Percentiles rank a stretch among this genome's conserved stretches.
Conservation (phyloP, 2,329 filamentous ascomycete species). For the Neoarthrinium moseri region DNA sequence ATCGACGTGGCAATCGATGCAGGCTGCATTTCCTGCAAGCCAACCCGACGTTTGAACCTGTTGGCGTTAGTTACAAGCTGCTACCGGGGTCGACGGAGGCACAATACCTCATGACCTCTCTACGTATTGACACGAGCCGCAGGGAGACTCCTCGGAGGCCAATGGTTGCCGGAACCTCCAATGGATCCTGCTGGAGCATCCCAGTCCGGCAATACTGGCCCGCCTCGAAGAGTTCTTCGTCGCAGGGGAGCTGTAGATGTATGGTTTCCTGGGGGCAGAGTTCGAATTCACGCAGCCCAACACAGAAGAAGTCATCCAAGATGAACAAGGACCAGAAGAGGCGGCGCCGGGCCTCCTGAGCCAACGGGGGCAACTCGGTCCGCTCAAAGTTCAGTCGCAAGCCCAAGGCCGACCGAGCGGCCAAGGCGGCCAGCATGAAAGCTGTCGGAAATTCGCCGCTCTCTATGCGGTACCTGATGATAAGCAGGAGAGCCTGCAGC, state of each 20-base stretch:
- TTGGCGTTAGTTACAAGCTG: conserved; percentile 1
- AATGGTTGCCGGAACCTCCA: conserved; percentile 13
- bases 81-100: neutral
- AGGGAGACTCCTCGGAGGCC: conserved; percentile 24
- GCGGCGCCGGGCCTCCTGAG: conserved; percentile 36
- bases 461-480: conserved; percentile 30
- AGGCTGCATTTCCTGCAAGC: conserved; percentile 23
- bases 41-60: conserved; percentile 27
- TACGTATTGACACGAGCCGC: conserved; percentile 22
- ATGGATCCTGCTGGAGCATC: conserved; percentile 16
- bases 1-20: conserved; percentile 22
- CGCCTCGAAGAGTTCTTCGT: conserved; percentile 29
- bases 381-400: conserved; percentile 39
- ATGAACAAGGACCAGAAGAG: conserved; percentile 40
- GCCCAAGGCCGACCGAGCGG: conserved; percentile 33
- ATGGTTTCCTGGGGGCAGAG: conserved; percentile 37
- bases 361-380: conserved; percentile 28
- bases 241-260: conserved; percentile 34
- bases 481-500: conserved; percentile 29
- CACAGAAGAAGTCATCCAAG: conserved; percentile 38
- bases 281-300: conserved; percentile 39
- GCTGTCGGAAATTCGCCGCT: conserved; percentile 29
- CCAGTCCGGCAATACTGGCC: conserved; percentile 21
- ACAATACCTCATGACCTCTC: conserved; percentile 26
- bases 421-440: conserved; percentile 35